A percentile compares a stretch with the other conserved stretches of the same genome.
phyloP scores from a whole-genome alignment of 768 basidiomycete species.

The Hemileccinum rubropunctum region DNA sequence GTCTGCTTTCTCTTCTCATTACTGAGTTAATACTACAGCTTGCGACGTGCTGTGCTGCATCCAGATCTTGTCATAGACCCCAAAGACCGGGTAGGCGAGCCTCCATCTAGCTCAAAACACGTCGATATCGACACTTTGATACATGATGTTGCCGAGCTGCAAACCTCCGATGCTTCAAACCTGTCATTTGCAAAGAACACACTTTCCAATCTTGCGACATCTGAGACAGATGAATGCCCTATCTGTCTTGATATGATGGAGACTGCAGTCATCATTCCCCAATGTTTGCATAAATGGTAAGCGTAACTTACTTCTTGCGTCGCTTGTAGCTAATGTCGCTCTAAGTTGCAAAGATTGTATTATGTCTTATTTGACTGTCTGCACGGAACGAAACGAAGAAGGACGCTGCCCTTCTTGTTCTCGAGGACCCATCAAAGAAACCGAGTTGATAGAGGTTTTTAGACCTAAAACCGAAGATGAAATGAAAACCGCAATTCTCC shows the following conservation, averaged over 20 bases:
- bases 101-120: conserved; percentile 33
- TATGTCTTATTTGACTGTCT: conserved; percentile 63
- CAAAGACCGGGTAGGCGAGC: conserved; percentile 38
- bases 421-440: conserved; percentile 62
- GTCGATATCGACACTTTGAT: conserved; percentile 62
- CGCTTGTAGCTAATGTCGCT: not conserved
- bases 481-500: not conserved
- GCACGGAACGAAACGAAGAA: conserved; percentile 67
- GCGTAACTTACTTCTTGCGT: not conserved
- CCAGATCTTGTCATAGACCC: conserved; percentile 73
- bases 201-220: conserved; percentile 51
- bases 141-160: conserved; percentile 44
- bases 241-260: conserved; percentile 83
- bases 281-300: conserved; percentile 77
- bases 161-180: conserved; percentile 25
- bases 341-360: conserved; percentile 90
- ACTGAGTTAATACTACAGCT: conserved; percentile 38
- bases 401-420: conserved; percentile 80
- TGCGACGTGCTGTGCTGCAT: conserved; percentile 91
- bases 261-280: conserved; percentile 62
- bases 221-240: conserved; percentile 68
- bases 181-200: conserved; percentile 62
- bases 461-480: conserved; percentile 25
- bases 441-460: conserved; percentile 63
- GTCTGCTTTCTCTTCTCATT: not conserved